phyloP scores from a whole-genome alignment of 495 filamentous ascomycete genomes.

The Lophiostoma macrostomum region DNA sequence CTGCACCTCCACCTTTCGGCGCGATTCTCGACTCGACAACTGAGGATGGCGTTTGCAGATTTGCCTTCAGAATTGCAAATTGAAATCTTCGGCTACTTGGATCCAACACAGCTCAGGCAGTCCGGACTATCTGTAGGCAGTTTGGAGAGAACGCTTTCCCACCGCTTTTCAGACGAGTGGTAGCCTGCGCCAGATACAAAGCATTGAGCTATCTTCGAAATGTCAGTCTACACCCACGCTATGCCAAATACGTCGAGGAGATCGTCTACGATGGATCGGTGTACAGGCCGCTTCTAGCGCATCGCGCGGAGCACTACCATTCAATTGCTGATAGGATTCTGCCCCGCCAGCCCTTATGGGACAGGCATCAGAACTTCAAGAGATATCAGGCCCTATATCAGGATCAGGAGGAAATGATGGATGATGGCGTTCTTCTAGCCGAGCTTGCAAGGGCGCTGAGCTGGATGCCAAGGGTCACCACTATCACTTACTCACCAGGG shows the following conservation, averaged over 20 bases:
- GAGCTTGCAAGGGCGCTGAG: constrained; percentile 14
- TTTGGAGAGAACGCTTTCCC: constrained; percentile 16
- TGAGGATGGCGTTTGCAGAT: constrained; percentile 9
- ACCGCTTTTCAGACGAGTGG: constrained; percentile 9
- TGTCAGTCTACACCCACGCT: constrained; percentile 16
- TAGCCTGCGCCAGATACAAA: constrained; percentile 23
- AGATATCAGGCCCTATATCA: constrained; percentile 22
- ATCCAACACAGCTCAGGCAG: constrained; percentile 16
- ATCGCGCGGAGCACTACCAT: neutral
- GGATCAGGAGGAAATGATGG: constrained; percentile 25
- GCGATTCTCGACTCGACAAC: neutral
- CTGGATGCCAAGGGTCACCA: constrained; percentile 21
- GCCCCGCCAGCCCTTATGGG: neutral
- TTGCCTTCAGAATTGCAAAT: constrained; percentile 25
- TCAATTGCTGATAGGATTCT: neutral
- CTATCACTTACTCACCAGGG: constrained; percentile 21
- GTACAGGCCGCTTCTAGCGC: constrained; percentile 8
- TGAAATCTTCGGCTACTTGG: constrained; percentile 21
- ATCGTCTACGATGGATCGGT: constrained; percentile 27
- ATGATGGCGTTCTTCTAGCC: constrained; percentile 8
- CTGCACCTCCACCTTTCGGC: neutral
- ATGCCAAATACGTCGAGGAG: constrained; percentile 24
- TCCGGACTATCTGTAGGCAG: constrained; percentile 6
- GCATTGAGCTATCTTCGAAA: constrained; percentile 19
- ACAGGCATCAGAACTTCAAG: constrained; percentile 10